Evolutionary conservation across 1,284 basidiomycete species (phyloP), one percentile per base, ranked within the genome.

Genomic region (Fomitopsis pinicola): DNA sequence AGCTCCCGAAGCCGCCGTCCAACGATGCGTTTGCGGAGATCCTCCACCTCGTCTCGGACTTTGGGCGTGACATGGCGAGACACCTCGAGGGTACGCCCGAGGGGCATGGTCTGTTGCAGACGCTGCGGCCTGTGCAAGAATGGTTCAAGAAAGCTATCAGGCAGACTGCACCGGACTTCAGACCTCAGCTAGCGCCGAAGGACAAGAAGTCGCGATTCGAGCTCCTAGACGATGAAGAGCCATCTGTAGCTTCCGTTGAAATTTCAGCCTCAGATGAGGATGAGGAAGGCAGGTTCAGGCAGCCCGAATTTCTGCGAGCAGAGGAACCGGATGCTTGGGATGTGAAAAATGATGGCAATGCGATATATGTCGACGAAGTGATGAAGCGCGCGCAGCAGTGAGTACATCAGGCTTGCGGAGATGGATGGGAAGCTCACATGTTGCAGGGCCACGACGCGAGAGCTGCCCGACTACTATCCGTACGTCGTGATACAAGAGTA

Each of bases 391-490:
- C 84, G 0, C 70, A 77, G 35, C 69, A 74, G 88, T 89, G 69
- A 33, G 30, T 33, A 5, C 8, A 2, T 33, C 4, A 33, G 30
- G 30, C 30, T 5, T 33, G 30, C 30, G 30, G 30, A 33, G 30
- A 2, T 1, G 30, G 30, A 33, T 33, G 30, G 30, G 30, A 2
- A 33, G 30, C 72, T 85, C 86, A 14, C 55, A 12, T n/a, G 10
- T 59, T 58, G 7, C 63, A 89, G 88, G 9, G 80, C 85, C 1
- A 81, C 82, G 2, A 86, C 86, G 0, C 83, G 87, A 6, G 86
- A 89, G 67, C 76, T 90, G 0, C 87, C 87, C 0, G 85, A 80
- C 19, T 80, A 81, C 63, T 84, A 81, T 62, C 87, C 88, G 0
- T 88, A 85, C 63, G 74, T 82, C 0, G 84, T 88, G 0, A 80